These are phyloP conservation scores for Iris macrosiphon DNA, from an alignment of 106 monocot species.

Conservation along the genomic window DNA sequence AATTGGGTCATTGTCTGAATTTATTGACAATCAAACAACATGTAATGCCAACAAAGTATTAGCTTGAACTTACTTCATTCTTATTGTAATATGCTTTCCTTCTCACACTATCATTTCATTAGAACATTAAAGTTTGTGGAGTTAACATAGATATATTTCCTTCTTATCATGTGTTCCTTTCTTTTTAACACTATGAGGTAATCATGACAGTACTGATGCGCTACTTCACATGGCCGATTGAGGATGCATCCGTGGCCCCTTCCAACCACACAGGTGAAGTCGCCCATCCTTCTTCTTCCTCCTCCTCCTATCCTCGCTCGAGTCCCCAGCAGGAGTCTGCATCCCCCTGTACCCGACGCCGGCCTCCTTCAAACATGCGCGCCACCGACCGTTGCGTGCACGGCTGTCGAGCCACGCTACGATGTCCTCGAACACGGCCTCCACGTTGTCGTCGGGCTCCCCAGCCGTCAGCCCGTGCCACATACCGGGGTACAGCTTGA, in stretches of 20 bases:
- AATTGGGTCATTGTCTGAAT: too few species aligned
- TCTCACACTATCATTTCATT: too few species aligned
- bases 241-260: constrained; percentile 18
- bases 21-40: too few species aligned
- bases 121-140: too few species aligned
- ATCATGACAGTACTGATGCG: too few species aligned
- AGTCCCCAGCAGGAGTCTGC: not conserved
- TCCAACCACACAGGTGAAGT: constrained; percentile 23
- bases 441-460: constrained; percentile 78
- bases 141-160: too few species aligned
- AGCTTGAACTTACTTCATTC: too few species aligned
- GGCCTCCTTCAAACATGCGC: not conserved
- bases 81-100: too few species aligned
- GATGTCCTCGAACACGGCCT: constrained; percentile 72
- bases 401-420: constrained; percentile 58
- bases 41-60: too few species aligned
- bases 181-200: too few species aligned
- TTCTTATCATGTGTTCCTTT: too few species aligned
- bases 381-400: not conserved
- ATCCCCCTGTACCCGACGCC: not conserved
- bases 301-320: not conserved
- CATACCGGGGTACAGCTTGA: constrained; percentile 92
- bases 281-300: not conserved
- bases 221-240: constrained; percentile 4
- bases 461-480: constrained; percentile 97